A percentile compares a stretch with the other conserved stretches of the same genome.
Conservation (phyloP, 441 rosid species). For the Jatropha podagrica region DNA sequence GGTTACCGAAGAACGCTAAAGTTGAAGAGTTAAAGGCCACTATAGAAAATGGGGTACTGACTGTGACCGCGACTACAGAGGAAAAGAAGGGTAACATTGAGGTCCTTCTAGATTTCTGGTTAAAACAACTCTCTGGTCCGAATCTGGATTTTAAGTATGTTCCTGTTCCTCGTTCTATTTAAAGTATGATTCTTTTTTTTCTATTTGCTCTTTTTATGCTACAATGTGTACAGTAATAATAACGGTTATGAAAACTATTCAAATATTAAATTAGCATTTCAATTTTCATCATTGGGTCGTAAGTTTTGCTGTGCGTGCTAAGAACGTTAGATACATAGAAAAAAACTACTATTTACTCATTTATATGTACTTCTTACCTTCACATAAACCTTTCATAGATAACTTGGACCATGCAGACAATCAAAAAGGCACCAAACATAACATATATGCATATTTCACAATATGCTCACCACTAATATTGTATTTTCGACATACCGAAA, state of each 20-base stretch:
- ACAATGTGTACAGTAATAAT: no score
- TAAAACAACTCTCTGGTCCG: no score
- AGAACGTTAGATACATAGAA: no score
- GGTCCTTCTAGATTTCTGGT: slow-evolving; percentile 36
- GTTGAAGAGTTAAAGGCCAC: slow-evolving; percentile 39
- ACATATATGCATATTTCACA: not conserved
- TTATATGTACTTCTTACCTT: no score
- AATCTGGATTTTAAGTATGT: not conserved
- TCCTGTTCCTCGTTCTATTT: not conserved
- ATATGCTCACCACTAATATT: not conserved
- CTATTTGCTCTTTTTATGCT: no score
- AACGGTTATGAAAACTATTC: no score
- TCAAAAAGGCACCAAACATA: not conserved
- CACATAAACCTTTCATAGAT: no score
- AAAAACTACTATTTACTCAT: no score
- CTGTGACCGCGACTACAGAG: slow-evolving; percentile 37
- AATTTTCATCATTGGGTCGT: no score
- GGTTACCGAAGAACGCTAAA: slow-evolving; percentile 42
- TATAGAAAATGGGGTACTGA: slow-evolving; percentile 47
- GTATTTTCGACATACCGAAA: not conserved
- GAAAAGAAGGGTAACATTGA: slow-evolving; percentile 31
- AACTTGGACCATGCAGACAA: not conserved
- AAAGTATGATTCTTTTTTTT: not conserved
- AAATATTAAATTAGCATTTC: no score
- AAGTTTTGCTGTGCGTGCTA: no score